phyloP scores from a whole-genome alignment of 805 yeast species.

The Metschnikowia similis region DNA sequence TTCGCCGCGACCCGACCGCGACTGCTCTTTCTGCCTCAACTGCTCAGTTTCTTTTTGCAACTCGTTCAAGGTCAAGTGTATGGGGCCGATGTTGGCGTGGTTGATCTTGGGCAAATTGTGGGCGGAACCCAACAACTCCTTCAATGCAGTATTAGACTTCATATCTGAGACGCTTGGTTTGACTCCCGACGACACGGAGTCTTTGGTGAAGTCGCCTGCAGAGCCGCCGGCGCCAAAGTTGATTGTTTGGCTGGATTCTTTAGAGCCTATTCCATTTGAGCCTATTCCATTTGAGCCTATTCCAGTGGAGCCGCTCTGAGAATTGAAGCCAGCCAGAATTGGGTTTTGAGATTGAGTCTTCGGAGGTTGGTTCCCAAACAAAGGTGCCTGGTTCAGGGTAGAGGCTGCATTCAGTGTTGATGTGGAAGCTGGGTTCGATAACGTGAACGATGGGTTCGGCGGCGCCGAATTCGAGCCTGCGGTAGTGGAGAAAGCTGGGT shows the following conservation, averaged over 20 bases:
- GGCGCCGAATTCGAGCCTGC: no score
- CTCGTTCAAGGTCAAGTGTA: constrained; percentile 77
- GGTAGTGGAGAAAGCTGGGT: no score
- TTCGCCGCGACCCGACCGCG: constrained; percentile 42
- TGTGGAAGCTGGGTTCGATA: neutral
- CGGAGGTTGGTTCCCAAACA: no score
- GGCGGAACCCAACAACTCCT: constrained; percentile 75
- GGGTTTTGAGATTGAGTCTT: no score
- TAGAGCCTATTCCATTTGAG: neutral
- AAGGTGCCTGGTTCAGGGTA: no score
- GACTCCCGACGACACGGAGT: neutral
- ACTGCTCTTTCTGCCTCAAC: constrained; percentile 40
- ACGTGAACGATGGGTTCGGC: no score
- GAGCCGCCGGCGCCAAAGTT: no score
- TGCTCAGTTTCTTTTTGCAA: constrained; percentile 63
- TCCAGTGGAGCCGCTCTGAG: no score
- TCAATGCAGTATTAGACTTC: constrained; percentile 31
- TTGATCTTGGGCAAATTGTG: constrained; percentile 61
- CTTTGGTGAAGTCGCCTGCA: neutral
- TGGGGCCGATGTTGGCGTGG: constrained; percentile 67
- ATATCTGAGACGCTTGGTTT: neutral
- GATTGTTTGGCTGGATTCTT: no score
- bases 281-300: neutral
- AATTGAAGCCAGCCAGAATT: no score
- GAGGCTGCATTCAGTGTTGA: neutral